Conservation (phyloP, 257 asterid species). For the Solanum peruvianum region DNA sequence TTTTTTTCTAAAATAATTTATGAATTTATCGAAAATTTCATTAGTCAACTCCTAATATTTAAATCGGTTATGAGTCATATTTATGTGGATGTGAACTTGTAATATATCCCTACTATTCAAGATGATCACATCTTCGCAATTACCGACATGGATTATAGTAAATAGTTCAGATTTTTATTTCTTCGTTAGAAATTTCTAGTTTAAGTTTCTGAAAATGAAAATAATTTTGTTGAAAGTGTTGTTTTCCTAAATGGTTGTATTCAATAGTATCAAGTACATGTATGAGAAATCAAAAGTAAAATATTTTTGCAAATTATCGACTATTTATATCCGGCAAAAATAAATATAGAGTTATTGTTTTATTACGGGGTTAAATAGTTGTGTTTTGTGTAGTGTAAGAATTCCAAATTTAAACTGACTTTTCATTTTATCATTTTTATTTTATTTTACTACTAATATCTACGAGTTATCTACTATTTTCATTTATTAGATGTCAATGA, state of each 20-base stretch:
- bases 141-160: not conserved
- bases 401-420: not conserved
- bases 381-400: not conserved
- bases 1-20: not conserved
- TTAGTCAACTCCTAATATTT: constrained; percentile 4
- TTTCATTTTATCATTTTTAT: not conserved
- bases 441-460: not conserved
- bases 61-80: not conserved
- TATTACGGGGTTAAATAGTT: not conserved
- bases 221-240: not conserved
- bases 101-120: not conserved
- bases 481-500: not conserved
- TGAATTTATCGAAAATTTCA: not conserved
- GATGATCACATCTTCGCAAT: not conserved
- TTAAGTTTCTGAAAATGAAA: not conserved
- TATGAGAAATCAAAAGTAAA: not conserved
- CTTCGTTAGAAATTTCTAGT: not conserved
- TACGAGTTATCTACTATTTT: not conserved
- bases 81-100: not conserved
- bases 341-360: not conserved
- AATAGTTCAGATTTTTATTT: not conserved
- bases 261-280: not conserved
- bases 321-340: not conserved
- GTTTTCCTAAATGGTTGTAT: not conserved
- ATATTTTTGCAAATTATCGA: not conserved